Evolutionary conservation across 2,329 filamentous ascomycete species (phyloP).

Genomic region (Mycosphaerella arachidis): DNA sequence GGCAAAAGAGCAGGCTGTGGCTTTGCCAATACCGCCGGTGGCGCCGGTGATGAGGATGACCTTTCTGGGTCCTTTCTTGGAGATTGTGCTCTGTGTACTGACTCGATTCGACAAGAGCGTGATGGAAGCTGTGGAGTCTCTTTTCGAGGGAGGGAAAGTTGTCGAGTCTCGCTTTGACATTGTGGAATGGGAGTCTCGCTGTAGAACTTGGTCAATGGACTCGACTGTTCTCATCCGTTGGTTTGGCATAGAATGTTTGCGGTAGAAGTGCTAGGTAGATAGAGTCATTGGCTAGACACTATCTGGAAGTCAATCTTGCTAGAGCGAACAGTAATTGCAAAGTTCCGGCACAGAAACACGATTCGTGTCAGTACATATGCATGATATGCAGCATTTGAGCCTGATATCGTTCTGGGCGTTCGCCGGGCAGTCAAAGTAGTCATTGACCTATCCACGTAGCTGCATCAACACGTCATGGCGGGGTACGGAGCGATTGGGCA

Average conservation of each 20-base stretch:
- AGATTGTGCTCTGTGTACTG: not conserved
- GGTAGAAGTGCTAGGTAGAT: not conserved
- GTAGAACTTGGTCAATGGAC: not conserved
- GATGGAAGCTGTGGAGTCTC: conserved; percentile 1
- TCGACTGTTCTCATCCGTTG: not conserved
- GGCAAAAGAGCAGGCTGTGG: conserved; percentile 40
- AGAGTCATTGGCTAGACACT: not conserved
- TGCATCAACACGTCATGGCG: conserved; percentile 1
- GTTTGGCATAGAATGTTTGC: not conserved
- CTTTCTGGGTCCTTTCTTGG: conserved; percentile 11
- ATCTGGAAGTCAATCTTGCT: not conserved
- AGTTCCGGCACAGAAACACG: not conserved
- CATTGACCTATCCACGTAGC: no score
- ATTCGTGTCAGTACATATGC: not conserved
- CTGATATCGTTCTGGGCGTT: no score
- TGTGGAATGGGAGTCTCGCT: not conserved
- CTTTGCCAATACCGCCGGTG: conserved; percentile 41
- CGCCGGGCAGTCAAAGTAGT: no score
- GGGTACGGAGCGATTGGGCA: not conserved
- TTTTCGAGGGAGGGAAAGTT: not conserved
- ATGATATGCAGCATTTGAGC: not conserved
- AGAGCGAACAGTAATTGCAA: not conserved
- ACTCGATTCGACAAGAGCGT: conserved; percentile 1
- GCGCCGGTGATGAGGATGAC: conserved; percentile 41
- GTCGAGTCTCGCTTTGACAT: not conserved